Base-by-base conservation (phyloP, 169 alveolate genomes). In the Plasmodium falciparum region DNA sequence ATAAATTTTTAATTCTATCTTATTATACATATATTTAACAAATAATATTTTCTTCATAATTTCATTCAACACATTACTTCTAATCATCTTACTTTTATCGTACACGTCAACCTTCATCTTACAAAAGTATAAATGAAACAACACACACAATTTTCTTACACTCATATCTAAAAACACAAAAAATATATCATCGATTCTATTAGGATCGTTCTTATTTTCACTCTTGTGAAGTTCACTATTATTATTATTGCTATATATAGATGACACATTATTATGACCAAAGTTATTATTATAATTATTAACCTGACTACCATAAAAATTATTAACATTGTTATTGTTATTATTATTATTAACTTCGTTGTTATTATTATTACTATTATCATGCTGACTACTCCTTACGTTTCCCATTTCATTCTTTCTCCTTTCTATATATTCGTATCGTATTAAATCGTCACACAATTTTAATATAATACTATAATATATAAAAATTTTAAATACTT, bases 81-180 rank as follows among this genome's bases (percentile, higher is more conserved):
- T 83, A 33, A 83, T 69, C 33, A 83, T 67, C 70, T 83, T 83
- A 12, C 33, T 45, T 15, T 39, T 83, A 43, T 83, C 73, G 63
- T 83, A 83, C 61, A 83, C 45, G 33, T 83, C 91, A 50, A 83
- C 59, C 59, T 52, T 67, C 91, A 83, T 83, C 26, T 83, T 83
- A 26, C 85, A 54, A 54, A 83, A 83, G 39, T 83, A 83, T 43
- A 69, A 52, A 29, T 83, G 91, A 29, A 83, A 83, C 7, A 83
- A 33, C 17, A 83, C 72, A 61, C 91, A 83, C 50, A 83, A 29
- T 43, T 83, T 83, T 69, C 91, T 83, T 47, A 83, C 45, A 33
- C 91, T 83, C 91, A 83, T 83, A 63, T 83, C 83, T 47, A 83
- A 73, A 50, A 83, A 83, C 17, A 58, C 85, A 72, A 83, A 83